Base-by-base conservation (phyloP, 2,329 filamentous ascomycete genomes). In the Exophiala sp. region DNA sequence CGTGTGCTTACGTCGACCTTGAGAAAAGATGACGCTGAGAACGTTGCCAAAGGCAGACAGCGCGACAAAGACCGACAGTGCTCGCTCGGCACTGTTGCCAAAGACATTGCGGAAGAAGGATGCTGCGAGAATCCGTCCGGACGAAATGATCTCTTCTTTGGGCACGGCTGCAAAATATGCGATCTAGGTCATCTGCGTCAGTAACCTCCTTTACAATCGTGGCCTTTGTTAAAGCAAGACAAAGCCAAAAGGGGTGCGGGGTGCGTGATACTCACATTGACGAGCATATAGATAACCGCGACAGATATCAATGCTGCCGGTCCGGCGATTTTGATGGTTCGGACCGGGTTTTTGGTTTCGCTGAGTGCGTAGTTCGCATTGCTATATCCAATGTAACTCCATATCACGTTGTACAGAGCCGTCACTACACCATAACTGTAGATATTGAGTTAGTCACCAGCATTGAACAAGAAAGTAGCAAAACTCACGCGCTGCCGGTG, bases 41-140 rank as follows among this genome's bases (percentile, higher is more conserved):
- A 81, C 73, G 58, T 81, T 80, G 0, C 78, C 77, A 42, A 80
- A 68, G 19, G 71, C 74, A 1, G 74, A 77, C 21, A 81, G 63
- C 2, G 78, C 76, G 5, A 79, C 66, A 35, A 81, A 46, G 65
- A 19, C 64, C 57, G 67, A 66, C 1, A 77, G 65, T 0, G 72
- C 68, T 22, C 69, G 67, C 41, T 72, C 72, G 2, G 66, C 69
- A 18, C 53, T 52, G 43, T 64, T 55, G 6, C 75, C 75, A 53
- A 78, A 76, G 29, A 78, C 66, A 55, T 80, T 79, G 51, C 73
- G 70, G 66, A 82, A 81, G 64, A 81, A 80, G 3, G 72, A 69
- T 0, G 75, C 78, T 0, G 78, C 79, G 2, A 80, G 73, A 1
- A 79, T 73, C 18, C 74, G 72, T 14, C 77, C 78, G 0, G 76